These are phyloP conservation scores for Elasticomyces elasticus DNA, from an alignment of 495 filamentous ascomycete genomes.

Conservation along the genomic window DNA sequence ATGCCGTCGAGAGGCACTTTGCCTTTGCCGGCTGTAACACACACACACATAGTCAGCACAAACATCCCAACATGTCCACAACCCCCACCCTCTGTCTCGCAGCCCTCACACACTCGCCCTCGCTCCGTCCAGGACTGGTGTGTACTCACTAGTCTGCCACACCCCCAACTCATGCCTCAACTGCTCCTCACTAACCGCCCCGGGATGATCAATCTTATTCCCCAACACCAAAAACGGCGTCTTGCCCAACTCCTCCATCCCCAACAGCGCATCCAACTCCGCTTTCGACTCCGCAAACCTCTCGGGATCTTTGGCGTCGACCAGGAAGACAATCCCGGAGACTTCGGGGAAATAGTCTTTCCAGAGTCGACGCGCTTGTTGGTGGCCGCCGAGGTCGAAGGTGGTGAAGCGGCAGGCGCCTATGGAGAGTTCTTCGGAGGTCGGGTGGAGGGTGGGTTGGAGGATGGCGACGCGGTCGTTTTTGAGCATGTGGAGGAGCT, in stretches of 20 bases:
- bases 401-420: conserved; percentile 81
- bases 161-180: conserved; percentile 79
- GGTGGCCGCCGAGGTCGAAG: conserved; percentile 94
- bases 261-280: conserved; percentile 86
- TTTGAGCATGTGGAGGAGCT: conserved; percentile 48
- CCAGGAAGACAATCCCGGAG: conserved; percentile 92
- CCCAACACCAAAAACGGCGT: conserved; percentile 91
- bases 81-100: neutral
- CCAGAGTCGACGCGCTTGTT: conserved; percentile 95
- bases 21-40: conserved; percentile 72
- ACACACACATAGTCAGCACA: neutral
- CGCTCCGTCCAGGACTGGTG: too few species aligned
- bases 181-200: conserved; percentile 90
- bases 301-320: conserved; percentile 94
- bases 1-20: conserved; percentile 92
- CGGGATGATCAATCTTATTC: conserved; percentile 98
- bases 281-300: conserved; percentile 88
- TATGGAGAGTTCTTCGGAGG: conserved; percentile 92
- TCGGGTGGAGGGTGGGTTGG: conserved; percentile 52
- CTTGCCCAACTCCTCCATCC: conserved; percentile 83
- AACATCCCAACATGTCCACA: neutral
- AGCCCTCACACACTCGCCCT: too few species aligned
- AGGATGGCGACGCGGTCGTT: conserved; percentile 93
- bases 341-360: conserved; percentile 98
- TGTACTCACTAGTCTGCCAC: conserved; percentile 58